Evolutionary conservation across 495 filamentous ascomycete genomes (phyloP), one percentile per base, ranked within the genome.

Genomic region (Beverwykella pulmonaria): DNA sequence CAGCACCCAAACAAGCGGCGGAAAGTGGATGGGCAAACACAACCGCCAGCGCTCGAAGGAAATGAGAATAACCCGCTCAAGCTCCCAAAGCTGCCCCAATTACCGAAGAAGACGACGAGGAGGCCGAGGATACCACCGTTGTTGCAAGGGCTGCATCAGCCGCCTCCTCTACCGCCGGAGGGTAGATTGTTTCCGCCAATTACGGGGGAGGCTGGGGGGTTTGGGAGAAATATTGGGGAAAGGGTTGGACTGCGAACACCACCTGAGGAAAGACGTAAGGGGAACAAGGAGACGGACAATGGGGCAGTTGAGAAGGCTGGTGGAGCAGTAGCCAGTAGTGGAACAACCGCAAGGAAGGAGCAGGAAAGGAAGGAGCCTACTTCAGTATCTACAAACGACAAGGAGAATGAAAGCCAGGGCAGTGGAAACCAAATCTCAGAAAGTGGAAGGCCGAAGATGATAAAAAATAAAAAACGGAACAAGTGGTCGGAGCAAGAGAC

Each of bases 401-500:
- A 66, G 63, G 63, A 66, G 22, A 66, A 65, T 46, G 53, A 60
- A 39, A 22, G 17, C 8, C 34, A 59, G 49, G 25, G 20, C 25
- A 26, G 54, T 52, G 23, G 53, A 59, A 44, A 59, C 34, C 17
- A 27, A 15, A 25, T 15, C 30, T 23, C 41, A 10, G 17, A 23
- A 59, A 34, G 32, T 5, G 39, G 39, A 44, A n/a, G 17, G 15
- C 22, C 52, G 25, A 55, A 53, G 22, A 26, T 44, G 58, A 63
- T 44, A 25, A 68, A 63, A n/a, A 14, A 23, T 39, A 64, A 56
- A 47, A 72, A 71, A 54, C 73, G 58, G 67, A 76, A 69, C 69
- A 65, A 83, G 82, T 97, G 92, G 92, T 88, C 87, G 0, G 88
- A 94, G 54, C 86, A 92, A 70, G 92, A 97, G 73, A 95, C 91